Conservation (phyloP, 441 rosid genomes). For the Bocquillonia castaneifolia region DNA sequence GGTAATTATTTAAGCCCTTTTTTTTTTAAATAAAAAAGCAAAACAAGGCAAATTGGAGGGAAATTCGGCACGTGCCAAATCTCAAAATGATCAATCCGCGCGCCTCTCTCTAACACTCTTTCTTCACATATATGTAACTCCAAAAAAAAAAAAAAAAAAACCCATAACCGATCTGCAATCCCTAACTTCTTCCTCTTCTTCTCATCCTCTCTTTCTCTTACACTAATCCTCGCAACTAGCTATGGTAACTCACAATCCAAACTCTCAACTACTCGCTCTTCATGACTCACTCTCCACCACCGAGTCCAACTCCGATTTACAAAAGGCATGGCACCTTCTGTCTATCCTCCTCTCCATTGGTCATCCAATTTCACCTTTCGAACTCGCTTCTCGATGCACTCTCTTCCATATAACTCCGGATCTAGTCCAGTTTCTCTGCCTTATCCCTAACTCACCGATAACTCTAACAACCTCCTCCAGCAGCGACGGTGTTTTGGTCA, state of each 20-base stretch:
- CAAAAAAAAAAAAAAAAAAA: too few species aligned
- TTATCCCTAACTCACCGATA: slow-evolving; percentile 47
- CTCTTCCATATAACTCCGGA: slow-evolving; percentile 42
- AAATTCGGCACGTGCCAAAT: slow-evolving; percentile 33
- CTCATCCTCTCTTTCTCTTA: slow-evolving; percentile 13
- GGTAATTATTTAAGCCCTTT: too few species aligned
- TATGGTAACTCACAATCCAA: slow-evolving; percentile 28
- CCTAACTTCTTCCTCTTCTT: too few species aligned
- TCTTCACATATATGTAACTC: too few species aligned
- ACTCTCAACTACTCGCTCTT: slow-evolving; percentile 23
- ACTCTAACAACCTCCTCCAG: slow-evolving; percentile 23
- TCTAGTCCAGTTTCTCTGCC: slow-evolving; percentile 43
- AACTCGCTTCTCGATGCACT: slow-evolving; percentile 44
- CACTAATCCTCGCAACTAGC: slow-evolving; percentile 13
- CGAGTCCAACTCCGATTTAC: slow-evolving; percentile 30
- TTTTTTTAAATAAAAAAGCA: too few species aligned
- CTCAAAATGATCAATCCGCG: slow-evolving; percentile 31
- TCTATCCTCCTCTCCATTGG: slow-evolving; percentile 54
- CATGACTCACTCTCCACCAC: slow-evolving; percentile 24
- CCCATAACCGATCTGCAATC: too few species aligned
- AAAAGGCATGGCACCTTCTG: too few species aligned
- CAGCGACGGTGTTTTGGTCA: slow-evolving; percentile 24
- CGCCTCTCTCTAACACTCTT: too few species aligned
- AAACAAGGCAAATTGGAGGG: slow-evolving; percentile 39
- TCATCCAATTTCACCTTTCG: slow-evolving; percentile 38